Evolutionary conservation across 495 filamentous ascomycete species (phyloP), one percentile per base, ranked within the genome.

Genomic region (Xylaria grammica): DNA sequence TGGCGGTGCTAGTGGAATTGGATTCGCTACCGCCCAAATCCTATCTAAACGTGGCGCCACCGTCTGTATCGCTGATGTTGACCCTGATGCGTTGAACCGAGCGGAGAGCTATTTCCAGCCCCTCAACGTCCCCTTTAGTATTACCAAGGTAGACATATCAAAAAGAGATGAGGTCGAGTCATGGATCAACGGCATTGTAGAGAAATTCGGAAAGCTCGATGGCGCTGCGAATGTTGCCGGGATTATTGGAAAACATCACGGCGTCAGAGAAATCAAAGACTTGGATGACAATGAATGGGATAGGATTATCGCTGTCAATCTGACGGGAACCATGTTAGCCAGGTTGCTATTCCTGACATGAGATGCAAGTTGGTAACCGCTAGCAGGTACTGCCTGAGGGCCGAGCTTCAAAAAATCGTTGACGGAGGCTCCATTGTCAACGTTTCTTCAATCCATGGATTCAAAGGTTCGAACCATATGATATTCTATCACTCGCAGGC

Each of bases 221-320:
- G 86, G 86, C 17, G 85, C 85, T 4, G 86, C 84, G 0, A 88
- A 88, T 66, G 76, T 86, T 51, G 86, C 86, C 0, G 86, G 86
- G 6, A 66, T 76, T 42, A 73, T 74, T 42, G 74, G 75, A 51
- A 74, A 73, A 52, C 66, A 70, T 46, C 69, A 72, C 68, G 72
- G 70, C 24, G 22, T 72, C 59, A 69, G 69, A 48, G 68, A 70
- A 19, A 68, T 77, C 38, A 66, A 69, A 27, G 70, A 73, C 15
- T 64, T 77, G 44, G 72, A 75, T 26, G 71, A 79, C 51, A 79
- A 81, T 11, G 84, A 85, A 63, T 87, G 82, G 84, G 71, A 86
- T 65, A 66, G 68, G 63, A 75, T 86, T 32, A 77, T 89, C 19
- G 74, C 76, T 5, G 83, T 86, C 19, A 88, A 89, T 68, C 64